phyloP scores from a whole-genome alignment of 495 filamentous ascomycete species.

The Neohortaea acidophila region DNA sequence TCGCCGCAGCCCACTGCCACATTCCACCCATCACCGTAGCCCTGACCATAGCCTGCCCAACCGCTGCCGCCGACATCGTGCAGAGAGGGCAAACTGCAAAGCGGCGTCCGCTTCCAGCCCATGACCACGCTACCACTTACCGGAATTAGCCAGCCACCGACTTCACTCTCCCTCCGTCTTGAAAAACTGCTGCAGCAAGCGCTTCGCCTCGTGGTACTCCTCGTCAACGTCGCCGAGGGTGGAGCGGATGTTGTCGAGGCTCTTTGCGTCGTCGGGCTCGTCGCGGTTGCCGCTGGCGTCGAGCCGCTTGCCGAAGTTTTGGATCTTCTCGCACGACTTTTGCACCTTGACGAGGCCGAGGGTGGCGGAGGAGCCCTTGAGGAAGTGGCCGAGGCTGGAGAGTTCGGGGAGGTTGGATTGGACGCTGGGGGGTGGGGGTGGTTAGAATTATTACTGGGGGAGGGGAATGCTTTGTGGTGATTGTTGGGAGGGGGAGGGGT shows the following conservation, averaged over 20 bases:
- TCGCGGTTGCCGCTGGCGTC: slow-evolving; percentile 58
- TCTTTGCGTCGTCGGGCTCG: slow-evolving; percentile 44
- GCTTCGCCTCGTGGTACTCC: slow-evolving; percentile 64
- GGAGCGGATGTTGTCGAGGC: slow-evolving; percentile 50
- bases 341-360: slow-evolving; percentile 84
- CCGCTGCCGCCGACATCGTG: too few relatives aligned
- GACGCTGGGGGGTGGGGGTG: slow-evolving; percentile 32
- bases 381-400: slow-evolving; percentile 78
- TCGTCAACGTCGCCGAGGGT: slow-evolving; percentile 55
- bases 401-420: slow-evolving; percentile 51
- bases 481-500: slow-evolving; percentile 2
- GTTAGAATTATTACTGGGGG: slow-evolving; percentile 3
- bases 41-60: too few relatives aligned
- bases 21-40: too few relatives aligned
- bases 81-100: too few relatives aligned
- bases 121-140: too few relatives aligned
- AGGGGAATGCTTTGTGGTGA: too few relatives aligned
- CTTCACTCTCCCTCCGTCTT: too few relatives aligned
- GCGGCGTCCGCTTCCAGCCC: too few relatives aligned
- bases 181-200: slow-evolving; percentile 58
- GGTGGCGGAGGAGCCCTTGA: slow-evolving; percentile 96
- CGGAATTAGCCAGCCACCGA: too few relatives aligned
- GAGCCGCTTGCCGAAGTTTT: slow-evolving; percentile 70
- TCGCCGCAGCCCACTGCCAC: too few relatives aligned
- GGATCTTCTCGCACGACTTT: slow-evolving; percentile 89